phyloP scores from a whole-genome alignment of 192 early-diverging fungal species.

The Mortierella claussenii region DNA sequence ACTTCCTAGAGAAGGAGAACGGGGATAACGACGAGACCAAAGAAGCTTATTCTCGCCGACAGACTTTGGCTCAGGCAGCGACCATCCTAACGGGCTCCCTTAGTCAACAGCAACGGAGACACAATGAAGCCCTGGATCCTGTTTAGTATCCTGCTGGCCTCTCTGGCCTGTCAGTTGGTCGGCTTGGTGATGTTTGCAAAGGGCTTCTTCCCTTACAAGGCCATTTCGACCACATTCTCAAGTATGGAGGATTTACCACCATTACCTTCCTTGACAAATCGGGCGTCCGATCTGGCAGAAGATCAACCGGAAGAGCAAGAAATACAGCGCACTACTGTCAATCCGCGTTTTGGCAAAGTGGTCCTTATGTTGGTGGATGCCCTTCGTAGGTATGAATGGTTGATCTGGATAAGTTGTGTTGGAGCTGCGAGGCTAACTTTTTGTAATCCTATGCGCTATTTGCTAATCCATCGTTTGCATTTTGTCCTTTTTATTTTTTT shows the following conservation, averaged over 20 bases:
- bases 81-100: too few relatives aligned
- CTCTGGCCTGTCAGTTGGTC: constrained; percentile 59
- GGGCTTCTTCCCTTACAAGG: constrained; percentile 86
- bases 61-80: too few relatives aligned
- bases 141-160: constrained; percentile 33
- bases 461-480: too few relatives aligned
- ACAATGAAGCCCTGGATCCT: constrained; percentile 32
- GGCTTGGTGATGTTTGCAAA: constrained; percentile 74
- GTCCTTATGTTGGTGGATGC: constrained; percentile 83
- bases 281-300: background rate
- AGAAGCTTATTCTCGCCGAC: too few relatives aligned
- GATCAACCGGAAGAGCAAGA: too few relatives aligned
- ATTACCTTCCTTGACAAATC: constrained; percentile 2
- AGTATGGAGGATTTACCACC: constrained; percentile 49
- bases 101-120: too few relatives aligned
- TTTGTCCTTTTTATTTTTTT: background rate
- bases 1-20: too few relatives aligned
- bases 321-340: background rate
- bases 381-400: constrained; percentile 62
- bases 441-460: too few relatives aligned
- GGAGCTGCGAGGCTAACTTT: too few relatives aligned
- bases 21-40: too few relatives aligned
- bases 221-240: constrained; percentile 71
- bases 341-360: constrained; percentile 62
- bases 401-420: too few relatives aligned